Base-by-base conservation (phyloP, 108 stramenopile species). In the Tribonema minus region DNA sequence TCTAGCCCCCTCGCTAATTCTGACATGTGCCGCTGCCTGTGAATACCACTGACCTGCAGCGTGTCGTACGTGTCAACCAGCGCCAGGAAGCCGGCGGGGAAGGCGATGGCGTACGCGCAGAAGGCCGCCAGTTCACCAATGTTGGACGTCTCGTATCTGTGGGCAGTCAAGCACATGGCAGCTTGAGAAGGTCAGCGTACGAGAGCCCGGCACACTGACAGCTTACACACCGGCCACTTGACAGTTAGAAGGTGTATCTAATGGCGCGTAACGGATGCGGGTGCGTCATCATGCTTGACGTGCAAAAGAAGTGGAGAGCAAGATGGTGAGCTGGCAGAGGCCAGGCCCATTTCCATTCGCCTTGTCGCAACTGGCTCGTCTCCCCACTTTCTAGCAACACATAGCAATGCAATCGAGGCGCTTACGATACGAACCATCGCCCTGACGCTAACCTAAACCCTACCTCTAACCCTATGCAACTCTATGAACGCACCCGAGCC, bases 41-140 rank as follows among this genome's bases (percentile, higher is more conserved):
- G 46, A 54, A 15, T 54, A n/a, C n/a, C n/a, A 20, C 61, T 62
- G 3, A 62, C 61, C 67, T 38, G 39, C 1, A 99, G 86, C 3
- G 96, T 96, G 71, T 96, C 94, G 82, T 99, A 99, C 0, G 98
- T 99, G 86, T 99, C 98, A 26, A 99, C 88, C 27, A 99, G 90
- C 61, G 95, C 96, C 12, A 99, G 80, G 76, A 97, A 98, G 12
- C 80, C 60, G 62, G 91, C 64, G 6, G 98, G 98, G 76, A 96
- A 98, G 41, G 96, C 91, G 54, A 78, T 82, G 12, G 96, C 98
- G 75, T 97, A 99, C 20, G 93, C 90, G 58, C 96, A 85, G 77
- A 99, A 99, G 15, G 96, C 94, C 4, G 95, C 95, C 59, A 99
- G 84, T 82, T 99, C 98, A 37, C 96, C 93, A 32, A 93, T 92